Evolutionary conservation across 768 basidiomycete species (phyloP), one percentile per base, ranked within the genome.

Genomic region (Boletus sp.): DNA sequence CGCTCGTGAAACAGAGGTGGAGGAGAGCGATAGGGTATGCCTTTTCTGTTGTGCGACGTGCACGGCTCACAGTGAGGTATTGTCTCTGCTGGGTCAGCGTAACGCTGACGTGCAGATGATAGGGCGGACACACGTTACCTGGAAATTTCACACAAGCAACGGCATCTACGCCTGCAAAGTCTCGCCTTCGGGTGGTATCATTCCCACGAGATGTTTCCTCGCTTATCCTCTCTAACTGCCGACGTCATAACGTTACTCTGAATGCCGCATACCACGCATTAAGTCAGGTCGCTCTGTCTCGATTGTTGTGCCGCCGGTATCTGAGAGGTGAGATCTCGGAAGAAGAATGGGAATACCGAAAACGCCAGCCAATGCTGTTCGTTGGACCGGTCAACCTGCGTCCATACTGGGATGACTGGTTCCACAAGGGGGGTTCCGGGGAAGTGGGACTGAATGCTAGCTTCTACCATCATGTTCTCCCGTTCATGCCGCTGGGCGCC

Each of bases 331-430:
- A 79, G n/a, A 77, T 85, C 34, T 60, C 63, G 11, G 62, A 74
- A 39, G 72, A 72, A 13, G 82, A 85, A 61, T 84, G 83, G 83
- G 72, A 77, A 42, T 76, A 73, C 45, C 69, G 82, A 30, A 76
- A 72, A 53, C 71, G 66, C 50, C 74, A 83, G 56, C 80, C 81
- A 2, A 82, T 80, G 75, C 68, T 73, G 41, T 76, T 73, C 15
- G 70, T 66, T 7, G 81, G 81, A 5, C 80, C 80, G 13, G 55
- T 80, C 13, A 82, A 79, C 61, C 56, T 83, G 33, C 72, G 83
- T 5, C 75, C 32, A 23, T 23, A 47, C 32, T 47, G 32, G 45
- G 15, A 47, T 9, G 5, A 47, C n/a, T 83, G 80, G 82, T 72
- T 72, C 43, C 54, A 69, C 10, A 59, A 56, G 5, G 81, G 82